Percentiles rank a stretch among this genome's conserved stretches.
Conservation (phyloP, 345 rosid genomes). For the Salix exigua region DNA sequence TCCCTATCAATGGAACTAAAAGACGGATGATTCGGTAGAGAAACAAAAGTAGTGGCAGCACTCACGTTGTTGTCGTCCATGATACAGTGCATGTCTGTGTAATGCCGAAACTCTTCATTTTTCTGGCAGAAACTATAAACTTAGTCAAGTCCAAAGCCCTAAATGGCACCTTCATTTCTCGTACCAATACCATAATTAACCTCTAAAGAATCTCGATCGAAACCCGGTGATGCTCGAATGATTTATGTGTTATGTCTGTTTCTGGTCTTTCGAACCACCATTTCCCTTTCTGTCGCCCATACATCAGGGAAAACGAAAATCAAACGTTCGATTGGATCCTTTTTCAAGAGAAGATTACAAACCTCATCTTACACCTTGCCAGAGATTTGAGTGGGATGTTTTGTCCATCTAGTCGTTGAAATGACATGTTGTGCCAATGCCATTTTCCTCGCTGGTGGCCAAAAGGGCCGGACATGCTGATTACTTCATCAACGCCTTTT, state of each 20-base stretch:
- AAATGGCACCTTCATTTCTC: neutral
- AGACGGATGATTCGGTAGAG: constrained; percentile 26
- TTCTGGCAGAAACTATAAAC: neutral
- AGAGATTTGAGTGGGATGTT: neutral
- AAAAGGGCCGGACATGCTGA: neutral
- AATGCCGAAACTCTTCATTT: neutral
- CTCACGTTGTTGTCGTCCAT: constrained; percentile 33
- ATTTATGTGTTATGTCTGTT: constrained; percentile 16
- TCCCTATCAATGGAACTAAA: neutral
- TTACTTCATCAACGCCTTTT: no score
- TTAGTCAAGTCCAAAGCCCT: neutral
- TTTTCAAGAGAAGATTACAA: neutral
- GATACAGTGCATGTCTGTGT: neutral
- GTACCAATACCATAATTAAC: neutral
- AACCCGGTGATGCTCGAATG: neutral
- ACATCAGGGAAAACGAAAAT: neutral
- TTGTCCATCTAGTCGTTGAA: neutral
- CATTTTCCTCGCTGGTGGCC: no score
- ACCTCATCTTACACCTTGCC: neutral
- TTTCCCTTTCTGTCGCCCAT: constrained; percentile 22
- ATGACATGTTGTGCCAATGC: neutral
- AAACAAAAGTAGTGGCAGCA: constrained; percentile 11
- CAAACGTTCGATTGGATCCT: neutral
- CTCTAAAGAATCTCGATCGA: neutral
- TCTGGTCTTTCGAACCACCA: constrained; percentile 21